phyloP scores from a whole-genome alignment of 2,329 filamentous ascomycete species.

The Colletotrichum gloeosporioides region DNA sequence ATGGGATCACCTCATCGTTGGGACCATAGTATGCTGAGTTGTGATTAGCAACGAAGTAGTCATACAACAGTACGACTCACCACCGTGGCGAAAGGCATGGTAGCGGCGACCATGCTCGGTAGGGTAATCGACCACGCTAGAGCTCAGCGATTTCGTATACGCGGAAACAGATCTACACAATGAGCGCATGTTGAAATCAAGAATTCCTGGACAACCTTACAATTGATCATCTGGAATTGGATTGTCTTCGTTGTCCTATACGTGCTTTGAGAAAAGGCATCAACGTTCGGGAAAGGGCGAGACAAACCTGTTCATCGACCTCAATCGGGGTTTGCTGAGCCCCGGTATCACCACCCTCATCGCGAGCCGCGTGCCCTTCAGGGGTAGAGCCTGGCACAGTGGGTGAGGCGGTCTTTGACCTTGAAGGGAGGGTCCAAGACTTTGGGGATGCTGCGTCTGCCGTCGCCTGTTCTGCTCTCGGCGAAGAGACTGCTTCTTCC shows the following conservation, averaged over 20 bases:
- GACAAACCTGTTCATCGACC: too few species aligned
- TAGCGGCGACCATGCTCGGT: conserved; percentile 1
- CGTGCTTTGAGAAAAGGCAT: too few species aligned
- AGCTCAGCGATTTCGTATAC: not conserved
- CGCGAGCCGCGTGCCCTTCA: too few species aligned
- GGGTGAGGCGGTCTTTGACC: not conserved
- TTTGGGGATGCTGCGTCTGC: too few species aligned
- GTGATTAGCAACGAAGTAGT: not conserved
- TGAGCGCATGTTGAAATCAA: fast-evolving
- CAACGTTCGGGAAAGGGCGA: too few species aligned
- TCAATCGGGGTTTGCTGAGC: too few species aligned
- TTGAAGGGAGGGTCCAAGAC: too few species aligned
- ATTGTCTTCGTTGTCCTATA: fast-evolving
- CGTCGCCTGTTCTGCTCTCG: too few species aligned
- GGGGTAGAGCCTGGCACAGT: not conserved
- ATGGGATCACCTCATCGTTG: conserved; percentile 34
- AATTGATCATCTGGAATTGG: not conserved
- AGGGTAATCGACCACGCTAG: not conserved
- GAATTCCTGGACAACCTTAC: fast-evolving
- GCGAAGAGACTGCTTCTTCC: too few species aligned
- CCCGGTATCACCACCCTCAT: too few species aligned
- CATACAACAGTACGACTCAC: not conserved
- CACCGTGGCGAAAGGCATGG: conserved; percentile 1
- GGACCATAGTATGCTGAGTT: conserved; percentile 34
- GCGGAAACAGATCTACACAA: not conserved